phyloP scores from a whole-genome alignment of 805 yeast genomes.

The Monosporozyma siamensis region DNA sequence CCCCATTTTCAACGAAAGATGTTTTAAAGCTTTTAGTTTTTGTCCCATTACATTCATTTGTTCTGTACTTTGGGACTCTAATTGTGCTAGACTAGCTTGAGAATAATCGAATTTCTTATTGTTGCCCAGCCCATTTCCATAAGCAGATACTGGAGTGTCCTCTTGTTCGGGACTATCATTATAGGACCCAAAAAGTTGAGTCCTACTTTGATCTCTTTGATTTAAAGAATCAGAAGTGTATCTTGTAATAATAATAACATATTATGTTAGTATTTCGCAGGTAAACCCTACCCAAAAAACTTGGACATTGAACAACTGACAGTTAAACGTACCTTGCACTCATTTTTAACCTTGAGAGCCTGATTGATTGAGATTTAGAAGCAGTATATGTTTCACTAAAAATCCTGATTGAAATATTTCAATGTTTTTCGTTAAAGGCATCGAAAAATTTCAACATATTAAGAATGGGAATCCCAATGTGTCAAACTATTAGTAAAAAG shows the following conservation, averaged over 20 bases:
- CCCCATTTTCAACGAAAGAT: slow-evolving; percentile 49
- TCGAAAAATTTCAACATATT: too few relatives aligned
- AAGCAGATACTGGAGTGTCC: slow-evolving; percentile 33
- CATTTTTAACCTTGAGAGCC: neutral
- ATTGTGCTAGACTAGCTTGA: slow-evolving; percentile 45
- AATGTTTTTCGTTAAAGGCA: too few relatives aligned
- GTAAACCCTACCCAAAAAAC: neutral
- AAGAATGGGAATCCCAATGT: too few relatives aligned
- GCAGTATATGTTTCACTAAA: too few relatives aligned
- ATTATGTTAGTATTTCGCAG: neutral
- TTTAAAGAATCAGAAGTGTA: slow-evolving; percentile 6
- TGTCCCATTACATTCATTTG: slow-evolving; percentile 45
- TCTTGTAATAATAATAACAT: neutral
- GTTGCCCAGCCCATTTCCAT: slow-evolving; percentile 21
- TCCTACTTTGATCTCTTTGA: slow-evolving; percentile 26
- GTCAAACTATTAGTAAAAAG: too few relatives aligned
- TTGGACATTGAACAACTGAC: too few relatives aligned
- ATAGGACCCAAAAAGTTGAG: slow-evolving; percentile 24
- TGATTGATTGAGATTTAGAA: too few relatives aligned
- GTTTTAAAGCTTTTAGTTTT: slow-evolving; percentile 46
- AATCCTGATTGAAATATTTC: too few relatives aligned
- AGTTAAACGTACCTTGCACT: slow-evolving; percentile 7
- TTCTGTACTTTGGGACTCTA: slow-evolving; percentile 61
- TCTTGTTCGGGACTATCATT: slow-evolving; percentile 3
- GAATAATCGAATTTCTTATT: slow-evolving; percentile 33